These are phyloP conservation scores for Neurospora sp. DNA, from an alignment of 495 filamentous ascomycete genomes.

Conservation along the genomic window DNA sequence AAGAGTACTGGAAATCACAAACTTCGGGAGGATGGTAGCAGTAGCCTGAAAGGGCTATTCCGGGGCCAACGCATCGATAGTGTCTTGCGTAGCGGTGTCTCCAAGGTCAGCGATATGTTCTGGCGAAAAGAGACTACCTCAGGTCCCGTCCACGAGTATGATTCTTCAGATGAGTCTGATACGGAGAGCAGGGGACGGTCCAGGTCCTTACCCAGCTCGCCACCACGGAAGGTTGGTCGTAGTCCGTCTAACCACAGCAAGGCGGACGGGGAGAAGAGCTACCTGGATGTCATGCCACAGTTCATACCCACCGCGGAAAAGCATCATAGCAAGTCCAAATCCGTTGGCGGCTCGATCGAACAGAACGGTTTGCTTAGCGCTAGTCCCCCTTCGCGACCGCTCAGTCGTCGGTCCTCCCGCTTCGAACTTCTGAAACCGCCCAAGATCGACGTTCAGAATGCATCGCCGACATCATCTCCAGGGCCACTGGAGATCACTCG, in stretches of 20 bases:
- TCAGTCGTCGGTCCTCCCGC: constrained; percentile 33
- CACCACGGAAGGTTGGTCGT: neutral
- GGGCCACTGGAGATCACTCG: constrained; percentile 11
- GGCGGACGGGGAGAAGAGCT: constrained; percentile 24
- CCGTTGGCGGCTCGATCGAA: constrained; percentile 1
- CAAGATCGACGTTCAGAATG: constrained; percentile 47
- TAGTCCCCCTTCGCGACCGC: constrained; percentile 17
- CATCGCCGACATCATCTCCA: constrained; percentile 34
- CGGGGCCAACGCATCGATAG: constrained; percentile 37
- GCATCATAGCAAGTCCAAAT: constrained; percentile 6
- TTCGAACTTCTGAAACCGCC: constrained; percentile 52
- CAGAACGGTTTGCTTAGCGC: neutral
- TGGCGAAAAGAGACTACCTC: constrained; percentile 31
- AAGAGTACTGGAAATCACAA: constrained; percentile 28
- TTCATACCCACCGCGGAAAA: constrained; percentile 19
- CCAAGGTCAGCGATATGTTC: constrained; percentile 39
- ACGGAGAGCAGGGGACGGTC: constrained; percentile 25
- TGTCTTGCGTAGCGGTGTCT: constrained; percentile 37
- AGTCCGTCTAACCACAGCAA: constrained; percentile 14
- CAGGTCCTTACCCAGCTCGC: constrained; percentile 16
- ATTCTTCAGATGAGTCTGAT: constrained; percentile 32
- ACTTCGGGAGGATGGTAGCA: constrained; percentile 30
- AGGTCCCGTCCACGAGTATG: constrained; percentile 12
- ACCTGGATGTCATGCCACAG: constrained; percentile 31
- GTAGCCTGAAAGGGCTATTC: constrained; percentile 33